Evolutionary conservation across 495 filamentous ascomycete species (phyloP), one percentile per base, ranked within the genome.

Genomic region (Xylaria scruposa): DNA sequence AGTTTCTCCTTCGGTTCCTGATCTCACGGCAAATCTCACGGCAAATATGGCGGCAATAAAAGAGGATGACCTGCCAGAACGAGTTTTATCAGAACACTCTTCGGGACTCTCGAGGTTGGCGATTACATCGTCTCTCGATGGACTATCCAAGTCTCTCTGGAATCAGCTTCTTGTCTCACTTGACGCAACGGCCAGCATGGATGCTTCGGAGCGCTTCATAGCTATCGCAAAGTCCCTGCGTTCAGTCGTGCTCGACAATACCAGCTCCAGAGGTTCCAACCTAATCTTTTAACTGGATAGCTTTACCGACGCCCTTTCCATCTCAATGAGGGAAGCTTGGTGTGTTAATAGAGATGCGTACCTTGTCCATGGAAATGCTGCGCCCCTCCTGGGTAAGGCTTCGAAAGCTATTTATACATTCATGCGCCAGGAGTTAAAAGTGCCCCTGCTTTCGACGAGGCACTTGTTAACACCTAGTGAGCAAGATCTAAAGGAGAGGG

Each of bases 361-460:
- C n/a, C 70, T 71, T 0, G 49, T 17, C 6, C 70, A 66, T 19
- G 62, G 70, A 1, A 62, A 71, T 19, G 70, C 70, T 0, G 60
- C 60, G 8, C 36, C 29, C 10, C 7, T 71, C 36, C 70, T 71
- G 21, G 61, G 70, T 19, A 59, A 44, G 10, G 61, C 70, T 1
- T 71, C 62, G 4, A 67, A 67, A 24, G 70, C n/a, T 1, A 19
- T 67, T 1, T 71, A 71, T 6, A 66, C 8, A 15, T 71, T 71
- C 40, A 1, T 71, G 29, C 70, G 61, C 36, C 61, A 38, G 10
- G 38, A 38, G 31, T 33, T 71, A 3, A 71, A 51, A 7, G 70
- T 67, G 12, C 70, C 70, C 7, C 12, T 67, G 9, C n/a, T 70
- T 3, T 29, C 58, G 17, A 21, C 29, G 21, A 51, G 9, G 9